phyloP scores from a whole-genome alignment of 176 grass and related monocot species.

The Carex cristatella region DNA sequence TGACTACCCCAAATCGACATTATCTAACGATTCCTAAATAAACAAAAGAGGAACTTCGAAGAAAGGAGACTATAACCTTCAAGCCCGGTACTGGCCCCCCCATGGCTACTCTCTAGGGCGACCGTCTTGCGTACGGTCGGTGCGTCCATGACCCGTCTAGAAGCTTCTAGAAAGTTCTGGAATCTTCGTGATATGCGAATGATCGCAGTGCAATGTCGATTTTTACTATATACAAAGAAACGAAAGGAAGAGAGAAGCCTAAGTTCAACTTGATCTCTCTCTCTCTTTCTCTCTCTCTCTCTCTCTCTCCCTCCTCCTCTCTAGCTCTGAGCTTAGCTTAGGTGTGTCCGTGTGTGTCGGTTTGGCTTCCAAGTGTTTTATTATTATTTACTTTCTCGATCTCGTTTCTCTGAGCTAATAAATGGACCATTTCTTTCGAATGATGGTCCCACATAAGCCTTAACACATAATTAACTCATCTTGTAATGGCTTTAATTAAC shows the following conservation, averaged over 20 bases:
- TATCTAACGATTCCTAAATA: not conserved
- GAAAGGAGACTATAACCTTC: constrained; percentile 44
- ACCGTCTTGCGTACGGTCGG: constrained; percentile 11
- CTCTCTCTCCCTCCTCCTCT: not conserved
- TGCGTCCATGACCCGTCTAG: constrained; percentile 32
- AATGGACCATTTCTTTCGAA: not conserved
- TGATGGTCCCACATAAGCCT: not conserved
- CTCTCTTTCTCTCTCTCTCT: constrained; percentile 1
- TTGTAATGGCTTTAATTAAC: not conserved
- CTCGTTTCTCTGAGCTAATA: constrained; percentile 2
- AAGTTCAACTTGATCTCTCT: constrained; percentile 24
- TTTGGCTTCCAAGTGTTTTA: constrained; percentile 19
- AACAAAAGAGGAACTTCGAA: not conserved
- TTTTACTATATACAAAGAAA: not conserved
- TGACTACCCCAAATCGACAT: not conserved
- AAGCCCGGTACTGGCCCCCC: constrained; percentile 33
- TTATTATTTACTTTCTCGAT: constrained; percentile 2
- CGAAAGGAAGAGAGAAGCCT: not conserved
- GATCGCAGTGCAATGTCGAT: constrained; percentile 11
- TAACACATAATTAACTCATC: not conserved
- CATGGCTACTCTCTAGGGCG: constrained; percentile 19
- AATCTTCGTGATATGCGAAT: constrained; percentile 20
- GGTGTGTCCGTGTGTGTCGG: constrained; percentile 3
- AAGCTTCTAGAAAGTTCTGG: constrained; percentile 19
- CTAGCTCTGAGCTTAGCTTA: not conserved